A percentile compares a stretch with the other conserved stretches of the same genome.
Conservation (phyloP, 1,284 basidiomycete genomes). For the Takashimella tepidaria region DNA sequence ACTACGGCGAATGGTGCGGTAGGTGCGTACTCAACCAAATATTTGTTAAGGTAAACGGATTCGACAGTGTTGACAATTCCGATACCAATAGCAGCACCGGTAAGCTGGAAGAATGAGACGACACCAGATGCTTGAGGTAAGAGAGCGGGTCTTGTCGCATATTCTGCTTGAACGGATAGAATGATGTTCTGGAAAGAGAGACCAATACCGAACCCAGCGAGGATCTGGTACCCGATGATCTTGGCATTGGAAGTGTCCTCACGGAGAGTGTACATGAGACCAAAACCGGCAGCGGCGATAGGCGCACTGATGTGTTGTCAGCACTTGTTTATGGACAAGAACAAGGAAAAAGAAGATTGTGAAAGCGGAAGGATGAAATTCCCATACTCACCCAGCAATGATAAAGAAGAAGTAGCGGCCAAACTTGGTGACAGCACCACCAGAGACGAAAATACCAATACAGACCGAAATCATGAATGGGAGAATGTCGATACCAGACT, state of each 20-base stretch:
- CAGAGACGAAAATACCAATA: conserved; percentile 45
- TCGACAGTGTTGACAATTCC: conserved; percentile 49
- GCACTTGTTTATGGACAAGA: too few species aligned
- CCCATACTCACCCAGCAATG: conserved; percentile 25
- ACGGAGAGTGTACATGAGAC: conserved; percentile 50
- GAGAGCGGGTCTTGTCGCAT: conserved; percentile 31
- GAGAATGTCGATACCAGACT: conserved; percentile 51
- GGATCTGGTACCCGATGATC: conserved; percentile 51
- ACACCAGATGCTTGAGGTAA: conserved; percentile 43
- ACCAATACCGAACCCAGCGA: conserved; percentile 46
- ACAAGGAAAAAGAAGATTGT: not conserved
- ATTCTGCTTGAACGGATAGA: conserved; percentile 50
- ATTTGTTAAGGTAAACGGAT: conserved; percentile 35
- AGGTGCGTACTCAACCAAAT: conserved; percentile 28
- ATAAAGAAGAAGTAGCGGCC: conserved; percentile 50
- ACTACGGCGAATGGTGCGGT: conserved; percentile 38
- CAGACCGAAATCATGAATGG: conserved; percentile 49
- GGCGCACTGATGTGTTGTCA: conserved; percentile 20
- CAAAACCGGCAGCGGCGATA: conserved; percentile 48
- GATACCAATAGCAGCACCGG: conserved; percentile 49
- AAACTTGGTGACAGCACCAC: conserved; percentile 40
- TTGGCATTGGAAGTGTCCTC: conserved; percentile 37
- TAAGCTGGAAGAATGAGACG: conserved; percentile 48
- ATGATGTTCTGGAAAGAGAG: conserved; percentile 42
- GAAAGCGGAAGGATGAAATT: not conserved